Evolutionary conservation across 2,329 filamentous ascomycete genomes (phyloP).

Genomic region (Cyclaneusma minus): DNA sequence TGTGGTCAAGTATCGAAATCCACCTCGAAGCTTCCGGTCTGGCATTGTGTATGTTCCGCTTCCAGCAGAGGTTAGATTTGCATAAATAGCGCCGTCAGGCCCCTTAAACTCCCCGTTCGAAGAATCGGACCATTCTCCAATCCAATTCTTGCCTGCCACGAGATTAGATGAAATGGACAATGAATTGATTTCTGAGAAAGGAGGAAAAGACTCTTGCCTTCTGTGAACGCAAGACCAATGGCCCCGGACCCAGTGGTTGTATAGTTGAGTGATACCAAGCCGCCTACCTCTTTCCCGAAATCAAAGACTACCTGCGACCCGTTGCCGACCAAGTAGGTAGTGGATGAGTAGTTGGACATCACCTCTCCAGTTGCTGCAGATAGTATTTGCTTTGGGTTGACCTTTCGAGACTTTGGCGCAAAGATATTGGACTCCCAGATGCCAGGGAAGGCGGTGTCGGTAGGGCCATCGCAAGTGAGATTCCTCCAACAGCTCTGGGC

Average conservation of each 20-base stretch:
- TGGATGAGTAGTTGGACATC: no score
- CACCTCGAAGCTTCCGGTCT: constrained; percentile 28
- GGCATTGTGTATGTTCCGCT: constrained; percentile 26
- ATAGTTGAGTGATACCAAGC: constrained; percentile 36
- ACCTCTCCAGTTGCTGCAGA: constrained; percentile 18
- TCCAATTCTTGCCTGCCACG: constrained; percentile 32
- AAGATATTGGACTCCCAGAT: constrained; percentile 42
- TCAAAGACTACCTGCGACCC: constrained; percentile 39
- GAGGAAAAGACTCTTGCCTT: no score
- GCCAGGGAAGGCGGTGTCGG: constrained; percentile 34
- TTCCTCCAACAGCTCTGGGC: constrained; percentile 48
- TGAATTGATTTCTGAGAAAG: no score
- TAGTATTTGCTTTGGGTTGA: constrained; percentile 28
- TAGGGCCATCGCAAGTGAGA: constrained; percentile 33
- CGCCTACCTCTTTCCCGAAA: constrained; percentile 42
- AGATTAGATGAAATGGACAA: no score
- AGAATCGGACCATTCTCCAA: constrained; percentile 28
- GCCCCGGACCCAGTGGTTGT: constrained; percentile 22
- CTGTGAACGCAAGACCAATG: constrained; percentile 30
- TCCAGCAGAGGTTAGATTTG: constrained; percentile 20
- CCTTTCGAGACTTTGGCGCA: constrained; percentile 33
- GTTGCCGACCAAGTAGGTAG: constrained; percentile 28
- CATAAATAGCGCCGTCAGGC: constrained; percentile 30
- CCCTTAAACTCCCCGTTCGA: constrained; percentile 29
- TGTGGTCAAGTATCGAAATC: constrained; percentile 34